Base-by-base conservation (phyloP, 2,329 filamentous ascomycete genomes). In the Trichoderma simmonsii region DNA sequence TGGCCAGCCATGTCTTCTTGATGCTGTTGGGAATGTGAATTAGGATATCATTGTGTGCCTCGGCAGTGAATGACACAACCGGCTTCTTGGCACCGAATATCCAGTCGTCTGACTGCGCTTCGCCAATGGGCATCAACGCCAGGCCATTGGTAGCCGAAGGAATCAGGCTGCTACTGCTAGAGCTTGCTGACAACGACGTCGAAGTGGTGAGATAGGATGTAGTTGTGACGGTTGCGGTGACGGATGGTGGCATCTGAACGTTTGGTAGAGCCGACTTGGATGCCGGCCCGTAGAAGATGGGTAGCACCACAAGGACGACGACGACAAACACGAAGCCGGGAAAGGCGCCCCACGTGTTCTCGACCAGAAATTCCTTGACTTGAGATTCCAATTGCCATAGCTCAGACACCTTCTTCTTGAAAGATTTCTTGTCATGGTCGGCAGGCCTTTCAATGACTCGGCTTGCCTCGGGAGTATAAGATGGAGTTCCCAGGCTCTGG, bases 1-100 rank as follows among this genome's bases (percentile, higher is more conserved):
- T 88, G 4, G 85, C 82, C 60, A 89, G 82, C 88, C 88, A 90
- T 30, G 81, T 59, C 83, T 83, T 78, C 86, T 90, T 76, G 82
- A 86, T 60, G 78, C 81, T 62, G 48, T 82, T 80, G 3, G 87
- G 85, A 14, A 90, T 85, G 65, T 83, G 85, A 65, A 90, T 83
- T 65, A 89, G 77, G 34, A 90, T 85, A 72, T 88, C 84, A 70
- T 85, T 84, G 69, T 82, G 81, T 71, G 85, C 83, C 63, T 78
- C 72, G 65, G 78, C 63, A 66, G 76, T 75, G 48, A 79, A 78
- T 3, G 77, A 78, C 18, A 82, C 70, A 4, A 78, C 75, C 6
- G 80, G 79, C 64, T 77, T 80, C 70, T 78, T 81, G 18, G 77
- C 72, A 8, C 77, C 76, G 71, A 81, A 82, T 8, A 81, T 74